phyloP scores from a whole-genome alignment of 202 grass and related monocot genomes.

The Setaria italica region DNA sequence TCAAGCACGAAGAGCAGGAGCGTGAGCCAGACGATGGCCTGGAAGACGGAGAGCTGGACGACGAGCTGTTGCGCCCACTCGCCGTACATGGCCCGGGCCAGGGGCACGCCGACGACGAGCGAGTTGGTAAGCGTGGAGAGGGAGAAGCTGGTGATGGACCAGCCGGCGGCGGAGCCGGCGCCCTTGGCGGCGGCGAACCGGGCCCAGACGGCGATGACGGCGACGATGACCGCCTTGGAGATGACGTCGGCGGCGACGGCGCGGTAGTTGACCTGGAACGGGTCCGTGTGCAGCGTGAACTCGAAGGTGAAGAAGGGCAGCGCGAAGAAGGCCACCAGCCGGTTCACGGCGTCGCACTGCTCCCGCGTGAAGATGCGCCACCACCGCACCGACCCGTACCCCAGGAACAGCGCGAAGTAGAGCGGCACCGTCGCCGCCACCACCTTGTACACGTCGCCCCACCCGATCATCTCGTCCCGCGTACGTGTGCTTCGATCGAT shows the following conservation, averaged over 20 bases:
- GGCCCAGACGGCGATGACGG: constrained; percentile 64
- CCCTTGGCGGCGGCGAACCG: constrained; percentile 43
- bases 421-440: constrained; percentile 75
- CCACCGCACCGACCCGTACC: constrained; percentile 86
- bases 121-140: constrained; percentile 82
- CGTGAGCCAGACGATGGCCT: constrained; percentile 76
- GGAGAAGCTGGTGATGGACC: constrained; percentile 86
- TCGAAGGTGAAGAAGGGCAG: constrained; percentile 93
- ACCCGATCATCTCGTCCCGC: constrained; percentile 57
- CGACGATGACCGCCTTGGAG: constrained; percentile 73
- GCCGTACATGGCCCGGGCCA: constrained; percentile 86
- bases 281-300: constrained; percentile 85
- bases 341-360: constrained; percentile 95
- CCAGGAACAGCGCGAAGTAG: constrained; percentile 84
- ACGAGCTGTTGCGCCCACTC: constrained; percentile 90
- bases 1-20: constrained; percentile 85
- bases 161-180: constrained; percentile 43
- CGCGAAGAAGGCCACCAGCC: constrained; percentile 89
- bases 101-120: constrained; percentile 87
- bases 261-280: constrained; percentile 91
- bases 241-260: constrained; percentile 84
- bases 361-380: constrained; percentile 81
- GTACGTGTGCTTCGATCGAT: neutral
- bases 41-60: constrained; percentile 90
- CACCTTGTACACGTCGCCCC: constrained; percentile 83